These are phyloP conservation scores for Penicillium sp. DNA, from an alignment of 2,329 filamentous ascomycete species.

Conservation along the genomic window DNA sequence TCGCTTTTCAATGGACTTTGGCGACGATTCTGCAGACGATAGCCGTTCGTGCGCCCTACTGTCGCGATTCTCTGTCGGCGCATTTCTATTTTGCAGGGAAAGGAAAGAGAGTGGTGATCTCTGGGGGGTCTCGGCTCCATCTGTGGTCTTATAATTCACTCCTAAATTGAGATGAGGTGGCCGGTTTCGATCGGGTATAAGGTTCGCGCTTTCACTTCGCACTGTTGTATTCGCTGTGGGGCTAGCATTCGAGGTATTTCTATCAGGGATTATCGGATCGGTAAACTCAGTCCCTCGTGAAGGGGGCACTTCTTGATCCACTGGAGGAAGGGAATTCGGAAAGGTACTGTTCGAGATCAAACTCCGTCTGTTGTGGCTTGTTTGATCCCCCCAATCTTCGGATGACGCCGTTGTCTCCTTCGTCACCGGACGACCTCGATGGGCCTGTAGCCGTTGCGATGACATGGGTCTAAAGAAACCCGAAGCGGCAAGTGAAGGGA, in stretches of 20 bases:
- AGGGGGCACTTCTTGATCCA: constrained; percentile 63
- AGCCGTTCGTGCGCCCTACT: constrained; percentile 78
- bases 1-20: constrained; percentile 62
- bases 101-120: constrained; percentile 78
- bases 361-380: constrained; percentile 62
- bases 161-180: constrained; percentile 62
- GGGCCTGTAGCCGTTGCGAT: constrained; percentile 89
- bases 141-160: constrained; percentile 62
- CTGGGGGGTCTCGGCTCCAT: constrained; percentile 62
- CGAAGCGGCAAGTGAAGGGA: constrained; percentile 84
- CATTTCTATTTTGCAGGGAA: constrained; percentile 62
- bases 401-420: constrained; percentile 40
- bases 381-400: constrained; percentile 52
- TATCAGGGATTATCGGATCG: constrained; percentile 72
- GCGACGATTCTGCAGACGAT: constrained; percentile 79
- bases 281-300: constrained; percentile 84
- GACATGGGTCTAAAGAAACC: constrained; percentile 98
- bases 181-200: constrained; percentile 65
- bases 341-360: constrained; percentile 59
- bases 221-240: constrained; percentile 65
- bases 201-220: constrained; percentile 78
- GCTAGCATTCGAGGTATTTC: constrained; percentile 74
- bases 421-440: constrained; percentile 64
- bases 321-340: constrained; percentile 39
- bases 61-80: constrained; percentile 57